phyloP scores from a whole-genome alignment of 352 stramenopile species.

The Peronospora farinosa region DNA sequence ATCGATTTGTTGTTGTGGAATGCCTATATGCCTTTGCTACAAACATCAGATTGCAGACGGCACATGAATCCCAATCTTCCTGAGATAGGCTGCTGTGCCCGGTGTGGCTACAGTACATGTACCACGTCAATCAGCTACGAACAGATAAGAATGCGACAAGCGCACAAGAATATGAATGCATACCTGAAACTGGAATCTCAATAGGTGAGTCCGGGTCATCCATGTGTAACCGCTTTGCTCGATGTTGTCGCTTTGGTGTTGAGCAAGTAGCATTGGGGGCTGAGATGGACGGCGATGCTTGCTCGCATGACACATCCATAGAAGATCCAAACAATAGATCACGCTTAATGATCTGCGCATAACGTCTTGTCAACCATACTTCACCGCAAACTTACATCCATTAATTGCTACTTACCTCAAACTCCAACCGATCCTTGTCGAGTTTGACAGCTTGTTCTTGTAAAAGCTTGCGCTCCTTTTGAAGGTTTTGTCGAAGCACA shows the following conservation, averaged over 20 bases:
- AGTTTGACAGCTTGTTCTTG: conserved; percentile 49
- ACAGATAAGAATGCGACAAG: conserved; percentile 8
- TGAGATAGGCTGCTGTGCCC: conserved; percentile 33
- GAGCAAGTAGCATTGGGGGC: conserved; percentile 5
- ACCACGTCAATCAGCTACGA: conserved; percentile 8
- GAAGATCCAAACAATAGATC: conserved; percentile 25
- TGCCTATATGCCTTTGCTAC: not conserved
- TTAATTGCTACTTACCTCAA: conserved; percentile 40
- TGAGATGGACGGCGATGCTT: conserved; percentile 4
- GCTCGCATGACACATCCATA: conserved; percentile 1
- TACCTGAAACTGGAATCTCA: conserved; percentile 43
- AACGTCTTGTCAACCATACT: conserved; percentile 8
- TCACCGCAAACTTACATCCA: conserved; percentile 6
- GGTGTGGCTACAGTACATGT: conserved; percentile 26
- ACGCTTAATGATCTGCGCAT: conserved; percentile 35
- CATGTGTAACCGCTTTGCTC: conserved; percentile 11
- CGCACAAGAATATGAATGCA: not conserved
- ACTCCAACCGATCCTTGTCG: conserved; percentile 53
- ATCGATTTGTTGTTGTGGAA: conserved; percentile 3
- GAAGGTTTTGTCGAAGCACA: conserved; percentile 31
- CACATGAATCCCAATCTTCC: conserved; percentile 40
- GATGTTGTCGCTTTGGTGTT: conserved; percentile 17
- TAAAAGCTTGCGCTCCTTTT: conserved; percentile 40
- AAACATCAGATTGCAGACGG: conserved; percentile 22
- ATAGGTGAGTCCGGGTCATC: conserved; percentile 24